Base-by-base conservation (phyloP, 345 rosid species). In the Cardamine resedifolia region DNA sequence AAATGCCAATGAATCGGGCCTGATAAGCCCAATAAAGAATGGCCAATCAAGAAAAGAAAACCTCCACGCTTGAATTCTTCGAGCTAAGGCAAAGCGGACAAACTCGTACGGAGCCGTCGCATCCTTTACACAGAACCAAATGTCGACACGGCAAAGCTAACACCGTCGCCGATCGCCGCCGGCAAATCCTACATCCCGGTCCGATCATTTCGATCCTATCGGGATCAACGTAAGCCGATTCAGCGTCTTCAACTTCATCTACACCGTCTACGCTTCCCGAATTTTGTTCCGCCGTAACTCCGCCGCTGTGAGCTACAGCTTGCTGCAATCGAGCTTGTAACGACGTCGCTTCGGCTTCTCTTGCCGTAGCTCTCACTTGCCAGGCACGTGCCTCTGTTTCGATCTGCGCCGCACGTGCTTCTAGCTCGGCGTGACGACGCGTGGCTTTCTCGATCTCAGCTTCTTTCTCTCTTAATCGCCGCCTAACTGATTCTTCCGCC, bases 71-170 rank as follows among this genome's bases (percentile, higher is more conserved):
- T 11, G 94, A 87, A 50, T 81, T 86, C 67, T 85, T 86, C 56
- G 73, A 66, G 66, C 70, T 61, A 73, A 80, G 83, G 84, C 98
- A 93, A 20, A 90, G 78, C 26, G 98, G 98, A 85, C 98, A 93
- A 20, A 85, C 81, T 15, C 76, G 79, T 15, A 79, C 88, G 58
- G 82, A 72, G 18, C 76, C 83, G 74, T 91, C 90, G 63, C 98
- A 93, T 44, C 65, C 90, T 74, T 80, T 77, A 77, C 98, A 93
- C 2, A 89, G 60, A 52, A 87, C 81, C 44, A 93, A 86, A 81
- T 93, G 98, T 57, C 97, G 96, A 79, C 98, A 93, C 75, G 98
- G 97, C 85, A 93, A 55, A 76, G 86, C 79, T 53, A 93, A 82
- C 76, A 93, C 95, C 74, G 91, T 67, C 66, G 96, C 96, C 38